Evolutionary conservation across 2,329 filamentous ascomycete genomes (phyloP).

Genomic region (Zopfia rhizophila): DNA sequence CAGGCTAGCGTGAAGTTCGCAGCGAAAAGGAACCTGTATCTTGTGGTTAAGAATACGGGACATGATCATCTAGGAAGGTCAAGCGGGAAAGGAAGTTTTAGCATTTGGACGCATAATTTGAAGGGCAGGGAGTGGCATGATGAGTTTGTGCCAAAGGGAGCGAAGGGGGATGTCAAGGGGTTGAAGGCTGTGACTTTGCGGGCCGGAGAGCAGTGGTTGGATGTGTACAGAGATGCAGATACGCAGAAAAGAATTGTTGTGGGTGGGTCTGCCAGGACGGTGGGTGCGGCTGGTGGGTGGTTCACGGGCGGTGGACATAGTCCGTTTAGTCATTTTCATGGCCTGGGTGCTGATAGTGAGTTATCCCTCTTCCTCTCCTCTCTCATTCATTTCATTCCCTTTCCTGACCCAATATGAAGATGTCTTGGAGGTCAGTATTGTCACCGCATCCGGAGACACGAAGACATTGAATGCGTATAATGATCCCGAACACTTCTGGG

Average conservation of each 20-base stretch:
- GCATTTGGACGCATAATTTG: constrained; percentile 28
- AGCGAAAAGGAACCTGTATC: constrained; percentile 17
- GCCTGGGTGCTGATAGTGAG: constrained; percentile 29
- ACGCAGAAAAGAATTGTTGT: constrained; percentile 19
- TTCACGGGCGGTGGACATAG: constrained; percentile 50
- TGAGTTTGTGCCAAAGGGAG: constrained; percentile 11
- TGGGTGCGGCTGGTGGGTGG: constrained; percentile 33
- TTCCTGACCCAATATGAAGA: constrained; percentile 34
- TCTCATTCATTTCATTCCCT: constrained; percentile 15
- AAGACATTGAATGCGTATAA: constrained; percentile 13
- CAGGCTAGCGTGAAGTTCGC: constrained; percentile 18
- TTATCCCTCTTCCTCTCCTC: too few relatives aligned
- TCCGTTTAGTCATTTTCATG: constrained; percentile 49
- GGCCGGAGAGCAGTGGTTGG: constrained; percentile 23
- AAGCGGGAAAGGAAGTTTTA: constrained; percentile 21
- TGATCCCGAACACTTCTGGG: constrained; percentile 27
- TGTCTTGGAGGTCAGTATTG: constrained; percentile 19
- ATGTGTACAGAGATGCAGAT: constrained; percentile 24
- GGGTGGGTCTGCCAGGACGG: constrained; percentile 28
- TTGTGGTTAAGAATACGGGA: constrained; percentile 27
- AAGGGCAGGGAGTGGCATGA: constrained; percentile 17
- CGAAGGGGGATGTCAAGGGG: neutral
- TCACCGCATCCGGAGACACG: constrained; percentile 16
- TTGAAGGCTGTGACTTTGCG: constrained; percentile 14
- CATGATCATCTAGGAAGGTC: constrained; percentile 29